Base-by-base conservation (phyloP, 2,329 filamentous ascomycete genomes). In the Colletotrichum navitas region DNA sequence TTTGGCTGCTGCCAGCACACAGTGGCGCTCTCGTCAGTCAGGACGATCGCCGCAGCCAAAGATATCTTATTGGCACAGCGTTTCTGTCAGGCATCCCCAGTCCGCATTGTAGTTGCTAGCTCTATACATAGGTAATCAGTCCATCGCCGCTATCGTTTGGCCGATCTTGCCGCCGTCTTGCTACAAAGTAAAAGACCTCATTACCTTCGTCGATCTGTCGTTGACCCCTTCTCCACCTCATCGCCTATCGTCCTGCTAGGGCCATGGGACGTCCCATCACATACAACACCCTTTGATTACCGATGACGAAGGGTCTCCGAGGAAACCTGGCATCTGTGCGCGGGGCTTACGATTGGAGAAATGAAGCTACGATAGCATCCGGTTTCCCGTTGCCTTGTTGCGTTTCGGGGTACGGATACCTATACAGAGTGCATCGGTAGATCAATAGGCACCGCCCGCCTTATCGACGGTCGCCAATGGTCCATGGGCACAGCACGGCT, bases 171-270 rank as follows among this genome's bases (percentile, higher is more conserved):
- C 65, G 68, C 41, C 49, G 34, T 52, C 29, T 63, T 47, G 59
- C 54, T 41, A 11, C 45, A 47, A 47, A 24, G 21, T 24, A 64
- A 71, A 64, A 64, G 65, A 71, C 65, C 68, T 71, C 68, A 71
- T 71, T 71, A 71, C 65, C 26, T 47, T 71, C 65, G 60, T 68
- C 54, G 43, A 54, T 45, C 21, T 24, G 24, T 63, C 45, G 36
- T 39, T 39, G 24, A 39, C 34, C 41, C 39, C 29, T 24, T 32
- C 65, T 49, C 59, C 52, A 68, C 58, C 21, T 51, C 41, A 29
- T 24, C 41, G 16, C 26, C 36, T 49, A 6, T 49, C 52, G 29
- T 39, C 18, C n/a, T 47, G 43, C 47, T 7, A 32, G 49, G 7
- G 7, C 26, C 7, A 29, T 24, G 43, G 45, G 41, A 32, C 64